Conservation (phyloP, 23 red algal species). For the Gracilariopsis chorda region DNA sequence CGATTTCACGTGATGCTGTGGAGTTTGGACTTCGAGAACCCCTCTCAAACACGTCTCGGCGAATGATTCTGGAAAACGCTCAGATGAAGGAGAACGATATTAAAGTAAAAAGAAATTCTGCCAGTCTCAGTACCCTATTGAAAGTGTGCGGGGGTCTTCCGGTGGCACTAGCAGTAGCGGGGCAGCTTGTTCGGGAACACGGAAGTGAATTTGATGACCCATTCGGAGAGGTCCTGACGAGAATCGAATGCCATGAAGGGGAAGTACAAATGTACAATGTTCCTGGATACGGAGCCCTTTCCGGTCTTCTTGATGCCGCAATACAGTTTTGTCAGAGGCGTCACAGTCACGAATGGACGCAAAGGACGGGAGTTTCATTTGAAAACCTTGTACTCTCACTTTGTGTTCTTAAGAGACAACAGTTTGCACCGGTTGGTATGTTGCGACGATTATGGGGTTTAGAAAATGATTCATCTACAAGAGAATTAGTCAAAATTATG, state of each 20-base stretch:
- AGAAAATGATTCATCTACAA: neutral
- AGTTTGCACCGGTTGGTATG: neutral
- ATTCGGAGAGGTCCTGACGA: neutral
- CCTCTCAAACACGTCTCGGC: neutral
- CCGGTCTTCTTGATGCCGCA: neutral
- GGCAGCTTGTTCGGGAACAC: neutral
- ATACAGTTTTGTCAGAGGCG: neutral
- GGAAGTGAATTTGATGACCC: neutral
- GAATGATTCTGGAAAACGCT: neutral
- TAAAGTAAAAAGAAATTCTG: neutral
- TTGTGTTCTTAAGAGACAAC: neutral
- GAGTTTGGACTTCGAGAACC: neutral
- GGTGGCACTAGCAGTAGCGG: neutral
- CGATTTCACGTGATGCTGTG: neutral
- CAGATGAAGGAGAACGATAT: neutral
- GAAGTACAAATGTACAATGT: neutral
- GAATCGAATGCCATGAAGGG: neutral
- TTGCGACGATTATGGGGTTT: neutral
- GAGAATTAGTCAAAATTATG: neutral
- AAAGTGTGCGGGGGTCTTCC: neutral
- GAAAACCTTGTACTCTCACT: neutral
- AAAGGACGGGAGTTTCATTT: neutral
- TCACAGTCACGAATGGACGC: neutral
- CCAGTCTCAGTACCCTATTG: neutral
- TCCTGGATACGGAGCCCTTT: neutral